Evolutionary conservation across 768 basidiomycete genomes (phyloP).

Genomic region (Termitomyces sp.): DNA sequence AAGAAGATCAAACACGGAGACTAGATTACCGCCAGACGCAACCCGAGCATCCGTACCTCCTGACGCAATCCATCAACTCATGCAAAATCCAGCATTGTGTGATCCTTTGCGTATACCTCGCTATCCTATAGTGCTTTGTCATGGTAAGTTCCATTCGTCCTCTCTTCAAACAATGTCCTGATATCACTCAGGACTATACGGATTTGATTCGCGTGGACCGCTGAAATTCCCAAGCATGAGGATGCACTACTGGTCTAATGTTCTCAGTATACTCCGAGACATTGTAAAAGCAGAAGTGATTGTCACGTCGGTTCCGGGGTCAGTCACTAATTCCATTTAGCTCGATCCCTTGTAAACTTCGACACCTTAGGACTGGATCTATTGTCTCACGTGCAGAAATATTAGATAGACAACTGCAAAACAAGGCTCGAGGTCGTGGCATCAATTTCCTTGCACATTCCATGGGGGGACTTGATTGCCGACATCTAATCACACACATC

Average conservation of each 20-base stretch:
- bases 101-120: slow-evolving; percentile 78
- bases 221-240: slow-evolving; percentile 75
- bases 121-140: slow-evolving; percentile 91
- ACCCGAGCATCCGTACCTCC: slow-evolving; percentile 17
- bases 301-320: slow-evolving; percentile 93
- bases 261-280: slow-evolving; percentile 73
- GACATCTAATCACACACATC: slow-evolving; percentile 86
- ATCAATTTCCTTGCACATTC: slow-evolving; percentile 95
- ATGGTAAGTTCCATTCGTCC: slow-evolving; percentile 52
- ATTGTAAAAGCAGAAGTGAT: slow-evolving; percentile 92
- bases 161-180: not conserved
- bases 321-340: slow-evolving; percentile 20
- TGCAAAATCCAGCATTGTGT: slow-evolving; percentile 72
- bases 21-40: slow-evolving; percentile 16
- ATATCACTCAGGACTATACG: slow-evolving; percentile 69
- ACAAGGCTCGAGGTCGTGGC: slow-evolving; percentile 65
- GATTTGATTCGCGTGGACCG: slow-evolving; percentile 89
- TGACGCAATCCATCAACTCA: slow-evolving; percentile 63
- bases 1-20: slow-evolving; percentile 5
- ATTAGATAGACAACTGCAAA: slow-evolving; percentile 67
- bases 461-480: slow-evolving; percentile 96
- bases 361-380: slow-evolving; percentile 70
- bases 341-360: not conserved
- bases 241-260: slow-evolving; percentile 92
- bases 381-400: slow-evolving; percentile 74